phyloP scores from a whole-genome alignment of 768 basidiomycete species.

The Phaeotremella fagi region DNA sequence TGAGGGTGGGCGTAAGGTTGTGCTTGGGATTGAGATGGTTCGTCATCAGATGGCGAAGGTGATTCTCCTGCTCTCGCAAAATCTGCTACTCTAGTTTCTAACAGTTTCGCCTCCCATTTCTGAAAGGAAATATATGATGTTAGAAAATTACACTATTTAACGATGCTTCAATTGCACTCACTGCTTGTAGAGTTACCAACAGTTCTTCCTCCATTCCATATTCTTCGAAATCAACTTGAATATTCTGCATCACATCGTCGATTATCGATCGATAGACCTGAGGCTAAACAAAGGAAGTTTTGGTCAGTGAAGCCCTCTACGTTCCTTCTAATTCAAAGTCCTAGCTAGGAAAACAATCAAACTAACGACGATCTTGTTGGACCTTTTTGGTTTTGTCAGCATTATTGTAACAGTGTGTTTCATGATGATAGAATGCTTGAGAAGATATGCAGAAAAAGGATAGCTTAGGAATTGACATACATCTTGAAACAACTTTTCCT shows the following conservation, averaged over 20 bases:
- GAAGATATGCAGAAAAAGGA: no score
- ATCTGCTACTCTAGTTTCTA: slow-evolving; percentile 91
- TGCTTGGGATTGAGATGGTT: slow-evolving; percentile 20
- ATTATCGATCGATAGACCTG: slow-evolving; percentile 86
- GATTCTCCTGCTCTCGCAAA: slow-evolving; percentile 62
- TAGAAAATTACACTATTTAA: background rate
- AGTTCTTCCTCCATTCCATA: slow-evolving; percentile 91
- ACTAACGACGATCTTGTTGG: slow-evolving; percentile 96
- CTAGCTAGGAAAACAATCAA: slow-evolving; percentile 48
- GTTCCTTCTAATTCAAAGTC: no score
- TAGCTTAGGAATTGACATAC: slow-evolving; percentile 16
- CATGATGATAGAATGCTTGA: no score
- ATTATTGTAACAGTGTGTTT: no score
- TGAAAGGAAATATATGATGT: slow-evolving; percentile 49
- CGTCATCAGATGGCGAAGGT: slow-evolving; percentile 57
- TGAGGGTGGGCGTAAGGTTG: no score
- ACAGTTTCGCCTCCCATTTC: slow-evolving; percentile 96
- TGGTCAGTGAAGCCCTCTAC: no score
- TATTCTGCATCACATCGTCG: slow-evolving; percentile 84
- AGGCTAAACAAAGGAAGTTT: slow-evolving; percentile 60
- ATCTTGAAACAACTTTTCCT: no score
- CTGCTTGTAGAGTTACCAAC: slow-evolving; percentile 78
- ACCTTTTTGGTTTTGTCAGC: slow-evolving; percentile 68
- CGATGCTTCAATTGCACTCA: slow-evolving; percentile 52
- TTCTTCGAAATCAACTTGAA: slow-evolving; percentile 93